Evolutionary conservation across 306 rosid species (phyloP).

Genomic region (Lathyrus sativus): DNA sequence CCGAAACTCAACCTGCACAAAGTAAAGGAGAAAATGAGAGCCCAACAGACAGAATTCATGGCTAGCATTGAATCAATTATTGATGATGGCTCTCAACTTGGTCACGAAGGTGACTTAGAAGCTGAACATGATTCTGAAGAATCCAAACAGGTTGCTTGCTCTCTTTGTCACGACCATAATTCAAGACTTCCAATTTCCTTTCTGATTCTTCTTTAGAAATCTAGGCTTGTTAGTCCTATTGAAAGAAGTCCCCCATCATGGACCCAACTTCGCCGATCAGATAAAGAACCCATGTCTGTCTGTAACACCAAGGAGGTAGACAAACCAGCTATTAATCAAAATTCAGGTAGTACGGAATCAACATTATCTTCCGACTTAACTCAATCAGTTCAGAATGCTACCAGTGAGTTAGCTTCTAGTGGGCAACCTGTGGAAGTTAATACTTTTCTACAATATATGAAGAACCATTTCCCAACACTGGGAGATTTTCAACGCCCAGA

Average conservation of each 20-base stretch:
- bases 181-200: constrained; percentile 71
- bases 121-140: constrained; percentile 55
- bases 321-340: too few relatives aligned
- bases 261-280: constrained; percentile 53
- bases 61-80: constrained; percentile 60
- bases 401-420: too few relatives aligned
- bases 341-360: too few relatives aligned
- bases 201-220: constrained; percentile 83
- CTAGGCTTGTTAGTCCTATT: constrained; percentile 83
- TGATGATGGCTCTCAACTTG: constrained; percentile 64
- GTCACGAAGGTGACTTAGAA: constrained; percentile 49
- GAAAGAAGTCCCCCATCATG: constrained; percentile 76
- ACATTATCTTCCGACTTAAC: too few relatives aligned
- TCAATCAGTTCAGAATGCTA: too few relatives aligned
- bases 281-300: too few relatives aligned
- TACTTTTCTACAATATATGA: constrained; percentile 54
- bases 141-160: constrained; percentile 73
- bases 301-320: too few relatives aligned
- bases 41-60: constrained; percentile 83
- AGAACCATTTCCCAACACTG: constrained; percentile 59
- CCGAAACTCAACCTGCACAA: too few relatives aligned
- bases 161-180: constrained; percentile 84
- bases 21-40: constrained; percentile 97
- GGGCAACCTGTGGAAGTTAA: too few relatives aligned
- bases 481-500: constrained; percentile 54